Base-by-base conservation (phyloP, 2,329 filamentous ascomycete genomes). In the Pseudopithomyces maydicus region DNA sequence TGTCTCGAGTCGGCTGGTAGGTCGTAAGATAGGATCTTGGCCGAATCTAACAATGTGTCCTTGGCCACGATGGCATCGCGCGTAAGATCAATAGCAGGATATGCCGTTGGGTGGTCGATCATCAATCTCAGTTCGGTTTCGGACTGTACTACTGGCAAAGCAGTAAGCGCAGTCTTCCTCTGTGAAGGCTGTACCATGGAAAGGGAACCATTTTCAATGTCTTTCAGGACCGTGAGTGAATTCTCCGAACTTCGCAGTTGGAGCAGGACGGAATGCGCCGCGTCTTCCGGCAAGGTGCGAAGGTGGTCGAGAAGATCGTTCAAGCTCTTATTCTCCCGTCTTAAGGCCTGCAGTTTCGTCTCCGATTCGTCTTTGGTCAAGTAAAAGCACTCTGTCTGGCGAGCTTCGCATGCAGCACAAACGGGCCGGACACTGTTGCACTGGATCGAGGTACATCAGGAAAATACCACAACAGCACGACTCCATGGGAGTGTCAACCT, bases 351-450 rank as follows among this genome's bases (percentile, higher is more conserved):
- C 29, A 39, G 22, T 15, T 22, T 48, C 23, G 53, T 55, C 46
- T 55, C 53, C n/a, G 45, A 44, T 39, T 55, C 53, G 26, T 55
- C 32, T 29, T 36, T 50, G 33, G 36, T 55, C 17, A 44, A 33
- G 41, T 55, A 55, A 29, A 29, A 38, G 26, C 53, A 55, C 22
- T 55, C 45, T 23, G 53, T 50, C 7, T 44, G 22, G 5, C 53
- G 53, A 14, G 36, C 32, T 41, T 55, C 35, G 46, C 53, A 55
- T 6, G 53, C 45, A 35, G 26, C 42, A 23, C 46, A 55, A 6
- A 51, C 39, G 4, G 45, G 53, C 11, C 46, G 23, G 46, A 33
- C 39, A 17, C 45, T 43, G 32, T 55, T 48, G 46, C 53, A 51
- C 53, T 55, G 41, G 26, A 50, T 19, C 39, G 35, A 41, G 10